These are phyloP conservation scores for Physcomitrium patens DNA, from an alignment of 225 moss, liverwort and hornwort genomes.

Conservation along the genomic window DNA sequence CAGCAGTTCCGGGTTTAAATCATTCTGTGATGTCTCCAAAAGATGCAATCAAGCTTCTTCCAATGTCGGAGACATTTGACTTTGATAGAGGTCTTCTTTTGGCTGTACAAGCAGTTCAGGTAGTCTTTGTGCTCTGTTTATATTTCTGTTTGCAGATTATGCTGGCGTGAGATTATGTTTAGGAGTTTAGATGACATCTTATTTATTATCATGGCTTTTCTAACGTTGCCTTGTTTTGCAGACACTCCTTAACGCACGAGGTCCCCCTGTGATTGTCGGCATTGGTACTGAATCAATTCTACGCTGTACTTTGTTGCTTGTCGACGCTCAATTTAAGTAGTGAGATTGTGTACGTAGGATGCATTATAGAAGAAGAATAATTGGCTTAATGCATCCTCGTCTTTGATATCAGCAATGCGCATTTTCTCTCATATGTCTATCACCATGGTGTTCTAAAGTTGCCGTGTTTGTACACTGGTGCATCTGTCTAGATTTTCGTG, in stretches of 20 bases:
- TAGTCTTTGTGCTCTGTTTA: slow-evolving; percentile 29
- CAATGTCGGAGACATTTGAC: slow-evolving; percentile 85
- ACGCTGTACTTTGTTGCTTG: slow-evolving; percentile 14
- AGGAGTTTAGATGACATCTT: slow-evolving; percentile 19
- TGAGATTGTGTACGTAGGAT: slow-evolving; percentile 19
- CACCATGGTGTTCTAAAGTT: slow-evolving; percentile 13
- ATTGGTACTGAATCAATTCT: slow-evolving; percentile 56
- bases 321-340: background rate
- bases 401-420: slow-evolving; percentile 8
- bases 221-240: slow-evolving; percentile 44
- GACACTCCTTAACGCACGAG: slow-evolving; percentile 72
- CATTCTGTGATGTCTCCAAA: slow-evolving; percentile 47
- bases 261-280: slow-evolving; percentile 79
- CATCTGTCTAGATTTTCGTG: background rate
- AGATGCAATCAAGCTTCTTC: slow-evolving; percentile 70
- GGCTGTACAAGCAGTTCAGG: slow-evolving; percentile 87
- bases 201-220: slow-evolving; percentile 27
- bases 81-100: slow-evolving; percentile 87
- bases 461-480: background rate
- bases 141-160: slow-evolving; percentile 22
- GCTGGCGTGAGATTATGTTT: slow-evolving; percentile 8
- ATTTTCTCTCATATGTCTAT: slow-evolving; percentile 21
- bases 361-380: slow-evolving; percentile 2
- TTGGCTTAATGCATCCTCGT: slow-evolving; percentile 22
- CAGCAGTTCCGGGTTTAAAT: slow-evolving; percentile 37